Evolutionary conservation across 768 basidiomycete species (phyloP).

Genomic region (Hypholoma fasciculare): DNA sequence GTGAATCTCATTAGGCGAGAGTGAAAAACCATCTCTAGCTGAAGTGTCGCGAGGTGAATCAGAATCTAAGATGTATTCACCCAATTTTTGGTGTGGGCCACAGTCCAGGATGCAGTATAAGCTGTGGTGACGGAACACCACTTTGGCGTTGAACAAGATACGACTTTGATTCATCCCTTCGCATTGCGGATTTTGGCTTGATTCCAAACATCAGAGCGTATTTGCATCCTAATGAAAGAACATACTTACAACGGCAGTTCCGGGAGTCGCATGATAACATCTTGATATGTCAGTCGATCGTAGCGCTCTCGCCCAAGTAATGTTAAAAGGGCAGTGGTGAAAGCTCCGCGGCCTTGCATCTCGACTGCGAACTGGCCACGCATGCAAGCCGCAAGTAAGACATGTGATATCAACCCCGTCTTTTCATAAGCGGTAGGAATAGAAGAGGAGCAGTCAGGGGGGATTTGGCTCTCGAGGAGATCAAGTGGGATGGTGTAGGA

Average conservation of each 20-base stretch:
- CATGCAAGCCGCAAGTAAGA: background rate
- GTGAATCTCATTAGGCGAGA: background rate
- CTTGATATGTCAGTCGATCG: background rate
- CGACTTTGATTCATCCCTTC: background rate
- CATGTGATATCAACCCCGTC: background rate
- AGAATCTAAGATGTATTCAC: background rate
- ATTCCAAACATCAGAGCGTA: background rate
- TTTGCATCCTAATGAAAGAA: background rate
- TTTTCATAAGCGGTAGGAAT: background rate
- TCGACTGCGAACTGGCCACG: background rate
- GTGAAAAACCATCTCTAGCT: background rate
- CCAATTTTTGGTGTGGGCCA: background rate
- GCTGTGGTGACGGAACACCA: background rate
- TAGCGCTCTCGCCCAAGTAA: background rate
- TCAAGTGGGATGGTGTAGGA: background rate
- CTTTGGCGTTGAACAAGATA: background rate
- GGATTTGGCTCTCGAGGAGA: background rate
- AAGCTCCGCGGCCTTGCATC: background rate
- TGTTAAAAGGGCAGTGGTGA: background rate
- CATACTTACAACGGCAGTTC: background rate
- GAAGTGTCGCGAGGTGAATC: background rate
- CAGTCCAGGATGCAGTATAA: background rate
- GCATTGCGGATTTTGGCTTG: slow-evolving; percentile 1
- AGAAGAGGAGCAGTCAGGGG: background rate
- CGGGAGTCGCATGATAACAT: background rate